A percentile compares a stretch with the other conserved stretches of the same genome.
Conservation (phyloP, 2,329 filamentous ascomycete genomes). For the Fusarium domesticum region DNA sequence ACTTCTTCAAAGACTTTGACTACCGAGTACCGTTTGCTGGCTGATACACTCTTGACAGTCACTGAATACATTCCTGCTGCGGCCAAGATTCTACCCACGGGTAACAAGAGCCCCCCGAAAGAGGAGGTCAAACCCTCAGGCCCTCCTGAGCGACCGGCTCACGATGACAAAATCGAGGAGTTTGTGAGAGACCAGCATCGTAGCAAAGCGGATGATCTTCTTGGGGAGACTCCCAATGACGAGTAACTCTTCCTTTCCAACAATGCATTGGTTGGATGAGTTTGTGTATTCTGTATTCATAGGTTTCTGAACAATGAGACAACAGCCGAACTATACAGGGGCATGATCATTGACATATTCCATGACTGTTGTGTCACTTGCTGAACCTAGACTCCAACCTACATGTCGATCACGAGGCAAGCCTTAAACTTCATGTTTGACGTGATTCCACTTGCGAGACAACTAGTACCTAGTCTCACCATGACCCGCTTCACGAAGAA, state of each 20-base stretch:
- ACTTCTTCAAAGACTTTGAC: background rate
- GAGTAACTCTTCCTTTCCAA: constrained; percentile 4
- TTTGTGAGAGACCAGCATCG: constrained; percentile 53
- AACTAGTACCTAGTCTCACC: too few relatives aligned
- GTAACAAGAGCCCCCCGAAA: constrained; percentile 28
- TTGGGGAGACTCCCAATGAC: constrained; percentile 14
- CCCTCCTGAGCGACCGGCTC: constrained; percentile 43
- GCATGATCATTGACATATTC: constrained; percentile 7
- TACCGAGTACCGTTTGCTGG: constrained; percentile 5
- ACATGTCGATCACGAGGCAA: too few relatives aligned
- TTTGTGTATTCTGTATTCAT: constrained; percentile 3
- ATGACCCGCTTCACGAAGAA: too few relatives aligned
- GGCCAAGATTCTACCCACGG: constrained; percentile 39
- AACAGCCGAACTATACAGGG: constrained; percentile 9
- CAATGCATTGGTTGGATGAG: background rate
- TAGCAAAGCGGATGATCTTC: constrained; percentile 39
- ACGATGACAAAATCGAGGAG: constrained; percentile 50
- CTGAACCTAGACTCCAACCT: too few relatives aligned
- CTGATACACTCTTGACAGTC: constrained; percentile 29
- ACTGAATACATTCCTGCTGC: constrained; percentile 44
- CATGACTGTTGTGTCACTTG: too few relatives aligned
- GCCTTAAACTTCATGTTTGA: too few relatives aligned
- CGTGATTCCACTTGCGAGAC: too few relatives aligned
- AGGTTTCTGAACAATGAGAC: constrained; percentile 2
- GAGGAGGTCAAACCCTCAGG: constrained; percentile 26